phyloP scores from a whole-genome alignment of 768 basidiomycete species.

The Leccinum pellstonianum region DNA sequence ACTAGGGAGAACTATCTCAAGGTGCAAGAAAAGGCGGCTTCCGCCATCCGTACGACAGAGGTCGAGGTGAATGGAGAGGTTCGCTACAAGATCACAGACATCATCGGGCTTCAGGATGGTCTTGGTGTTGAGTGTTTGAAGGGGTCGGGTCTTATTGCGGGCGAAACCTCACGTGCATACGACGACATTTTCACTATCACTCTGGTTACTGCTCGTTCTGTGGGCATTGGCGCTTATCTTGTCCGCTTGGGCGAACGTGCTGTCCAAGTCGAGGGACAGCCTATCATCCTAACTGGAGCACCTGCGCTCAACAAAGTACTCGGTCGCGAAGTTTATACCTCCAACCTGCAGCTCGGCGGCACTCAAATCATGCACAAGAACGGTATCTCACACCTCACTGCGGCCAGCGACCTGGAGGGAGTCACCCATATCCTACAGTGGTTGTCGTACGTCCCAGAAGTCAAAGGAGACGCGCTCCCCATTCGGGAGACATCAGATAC shows the following conservation, averaged over 20 bases:
- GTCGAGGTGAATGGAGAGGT: constrained; percentile 84
- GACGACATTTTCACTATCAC: constrained; percentile 99
- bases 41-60: constrained; percentile 78
- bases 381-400: constrained; percentile 95
- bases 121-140: constrained; percentile 94
- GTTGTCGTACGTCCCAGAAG: constrained; percentile 90
- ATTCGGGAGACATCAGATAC: constrained; percentile 67
- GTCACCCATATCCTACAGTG: constrained; percentile 92
- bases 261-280: constrained; percentile 98
- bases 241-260: constrained; percentile 97
- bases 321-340: constrained; percentile 98
- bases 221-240: constrained; percentile 98
- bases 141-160: constrained; percentile 97
- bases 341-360: constrained; percentile 96
- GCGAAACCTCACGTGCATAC: constrained; percentile 97
- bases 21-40: constrained; percentile 80
- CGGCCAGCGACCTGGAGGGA: constrained; percentile 93
- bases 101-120: constrained; percentile 97
- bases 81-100: constrained; percentile 91
- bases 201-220: constrained; percentile 96
- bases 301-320: constrained; percentile 97
- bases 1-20: constrained; percentile 89
- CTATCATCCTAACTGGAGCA: constrained; percentile 98
- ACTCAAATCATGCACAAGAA: constrained; percentile 99
- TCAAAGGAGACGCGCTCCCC: constrained; percentile 77